These are phyloP conservation scores for Crithidia thermophila DNA, from an alignment of 208 protist species.

Conservation along the genomic window DNA sequence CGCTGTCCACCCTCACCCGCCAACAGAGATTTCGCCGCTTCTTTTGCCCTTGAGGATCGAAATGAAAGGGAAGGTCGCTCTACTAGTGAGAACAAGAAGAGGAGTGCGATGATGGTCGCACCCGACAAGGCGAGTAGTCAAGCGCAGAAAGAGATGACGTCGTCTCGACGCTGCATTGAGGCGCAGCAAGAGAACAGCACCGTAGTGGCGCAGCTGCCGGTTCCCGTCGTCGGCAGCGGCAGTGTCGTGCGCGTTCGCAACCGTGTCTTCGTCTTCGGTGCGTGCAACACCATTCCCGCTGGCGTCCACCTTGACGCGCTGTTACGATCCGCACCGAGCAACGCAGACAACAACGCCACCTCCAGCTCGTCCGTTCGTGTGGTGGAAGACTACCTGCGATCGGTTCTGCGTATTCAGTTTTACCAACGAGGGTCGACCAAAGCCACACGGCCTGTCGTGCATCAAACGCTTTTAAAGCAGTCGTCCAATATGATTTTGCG, in stretches of 20 bases:
- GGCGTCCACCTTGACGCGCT: conserved; percentile 16
- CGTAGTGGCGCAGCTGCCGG: conserved; percentile 10
- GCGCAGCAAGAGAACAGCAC: not conserved
- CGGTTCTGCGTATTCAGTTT: conserved; percentile 4
- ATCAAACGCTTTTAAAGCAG: not conserved
- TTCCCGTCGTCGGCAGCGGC: conserved; percentile 38
- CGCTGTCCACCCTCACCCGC: not conserved
- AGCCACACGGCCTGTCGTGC: not conserved
- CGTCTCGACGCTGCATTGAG: not conserved
- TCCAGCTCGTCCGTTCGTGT: not conserved
- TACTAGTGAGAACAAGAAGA: too few relatives aligned
- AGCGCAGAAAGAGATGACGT: not conserved
- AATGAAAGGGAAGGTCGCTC: too few relatives aligned
- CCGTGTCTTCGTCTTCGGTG: conserved; percentile 41
- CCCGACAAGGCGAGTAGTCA: too few relatives aligned
- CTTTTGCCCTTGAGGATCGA: too few relatives aligned
- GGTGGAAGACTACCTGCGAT: conserved; percentile 19
- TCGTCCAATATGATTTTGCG: conserved; percentile 19
- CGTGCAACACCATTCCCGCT: conserved; percentile 42
- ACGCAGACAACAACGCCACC: not conserved
- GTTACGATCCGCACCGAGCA: not conserved
- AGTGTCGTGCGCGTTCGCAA: conserved; percentile 35
- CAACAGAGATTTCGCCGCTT: not conserved
- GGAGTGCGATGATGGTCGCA: too few relatives aligned
- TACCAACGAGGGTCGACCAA: not conserved